Base-by-base conservation (phyloP, 768 basidiomycete species). In the Thelephora ganbajun region DNA sequence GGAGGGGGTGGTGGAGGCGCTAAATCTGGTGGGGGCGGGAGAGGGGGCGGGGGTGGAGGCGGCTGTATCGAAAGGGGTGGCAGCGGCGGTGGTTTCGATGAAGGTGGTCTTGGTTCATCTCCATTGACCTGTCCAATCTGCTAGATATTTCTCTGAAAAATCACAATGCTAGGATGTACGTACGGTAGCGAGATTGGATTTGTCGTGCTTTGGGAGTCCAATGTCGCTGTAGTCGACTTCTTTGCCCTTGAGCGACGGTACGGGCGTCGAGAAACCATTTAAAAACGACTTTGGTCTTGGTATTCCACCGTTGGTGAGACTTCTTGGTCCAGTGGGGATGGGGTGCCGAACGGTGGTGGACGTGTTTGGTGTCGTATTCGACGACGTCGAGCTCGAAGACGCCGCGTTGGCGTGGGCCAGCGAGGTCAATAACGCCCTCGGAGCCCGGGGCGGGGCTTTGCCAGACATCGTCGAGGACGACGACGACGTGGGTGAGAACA, bases 381-480 rank as follows among this genome's bases (percentile, higher is more conserved):
- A 54, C 48, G 67, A 53, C 47, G 61, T 50, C 43, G 63, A 57
- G 50, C 66, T 47, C 43, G 67, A 58, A 13, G 68, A 57, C 22
- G 66, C 47, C 51, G 58, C 51, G 52, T 51, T 49, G 55, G 51
- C 44, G 22, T 56, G 53, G n/a, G 55, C 55, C n/a, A 72, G 54
- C 35, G 70, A 64, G 50, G 73, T 74, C 51, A 77, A 57, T 50
- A 87, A 68, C 41, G 83, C 83, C 51, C 83, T 67, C 42, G 83
- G 83, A 48, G 83, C 83, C 54, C 70, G 73, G 54, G 83, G 83
- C 56, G 83, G 83, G 45, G 75, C 78, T 68, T 80, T 84, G 59
- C 83, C 81, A 63, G 83, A 83, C 83, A 86, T 83, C 50, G 22
- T 41, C 39, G 39, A 16, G n/a, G 37, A n/a, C 39, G 39, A 9